Evolutionary conservation across 371 early-diverging fungal genomes (phyloP).

Genomic region (Blastocladiella emersonii): DNA sequence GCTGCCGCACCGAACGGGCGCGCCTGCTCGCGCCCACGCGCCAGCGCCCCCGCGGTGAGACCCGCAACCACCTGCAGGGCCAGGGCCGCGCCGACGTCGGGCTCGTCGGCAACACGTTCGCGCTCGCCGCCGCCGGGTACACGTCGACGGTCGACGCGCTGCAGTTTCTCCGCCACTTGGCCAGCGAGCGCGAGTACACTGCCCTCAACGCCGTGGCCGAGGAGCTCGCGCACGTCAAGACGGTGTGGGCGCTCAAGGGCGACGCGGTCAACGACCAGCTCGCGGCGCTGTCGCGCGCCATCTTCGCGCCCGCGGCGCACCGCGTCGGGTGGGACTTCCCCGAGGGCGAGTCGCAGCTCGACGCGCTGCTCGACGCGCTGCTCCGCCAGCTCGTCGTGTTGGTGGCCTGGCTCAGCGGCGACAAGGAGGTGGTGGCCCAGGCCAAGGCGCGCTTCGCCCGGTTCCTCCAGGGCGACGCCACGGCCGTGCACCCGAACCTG

Average conservation of each 20-base stretch:
- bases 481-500: conserved; percentile 67
- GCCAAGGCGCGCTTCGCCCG: conserved; percentile 41
- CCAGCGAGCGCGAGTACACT: conserved; percentile 46
- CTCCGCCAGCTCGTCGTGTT: conserved; percentile 36
- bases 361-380: too few relatives aligned
- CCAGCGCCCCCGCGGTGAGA: too few relatives aligned
- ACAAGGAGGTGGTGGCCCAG: conserved; percentile 35
- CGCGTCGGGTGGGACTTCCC: neutral
- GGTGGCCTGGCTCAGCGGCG: conserved; percentile 29
- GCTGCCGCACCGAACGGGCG: too few relatives aligned
- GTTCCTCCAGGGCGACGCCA: conserved; percentile 34
- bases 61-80: too few relatives aligned
- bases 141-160: conserved; percentile 42
- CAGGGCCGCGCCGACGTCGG: too few relatives aligned
- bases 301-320: neutral
- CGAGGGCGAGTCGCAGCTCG: conserved; percentile 22
- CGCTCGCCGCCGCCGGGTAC: conserved; percentile 47
- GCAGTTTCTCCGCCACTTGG: conserved; percentile 40
- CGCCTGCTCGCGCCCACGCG: too few relatives aligned
- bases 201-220: conserved; percentile 10
- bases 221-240: conserved; percentile 15
- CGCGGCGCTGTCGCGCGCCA: neutral
- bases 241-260: neutral
- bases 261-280: neutral
- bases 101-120: conserved; percentile 5